Base-by-base conservation (phyloP, 1,284 basidiomycete genomes). In the Melampsora larici-populina region DNA sequence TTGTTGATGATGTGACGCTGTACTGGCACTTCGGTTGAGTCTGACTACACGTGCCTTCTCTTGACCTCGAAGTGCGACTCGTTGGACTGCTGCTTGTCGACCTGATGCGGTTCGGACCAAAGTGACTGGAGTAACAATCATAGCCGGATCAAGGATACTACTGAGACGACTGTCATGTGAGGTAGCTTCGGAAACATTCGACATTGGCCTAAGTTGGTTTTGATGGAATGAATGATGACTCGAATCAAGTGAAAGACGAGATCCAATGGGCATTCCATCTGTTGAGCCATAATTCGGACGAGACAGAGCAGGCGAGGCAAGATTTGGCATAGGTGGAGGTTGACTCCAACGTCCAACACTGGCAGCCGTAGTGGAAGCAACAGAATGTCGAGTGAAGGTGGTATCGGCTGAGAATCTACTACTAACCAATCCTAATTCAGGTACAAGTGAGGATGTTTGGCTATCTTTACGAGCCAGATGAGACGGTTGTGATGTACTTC, bases 41-140 rank as follows among this genome's bases (percentile, higher is more conserved):
- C 73, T 63, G 11, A 75, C 73, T 9, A 75, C 73, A 2, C 73
- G 48, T 4, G 73, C 73, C 40, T 68, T 75, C 65, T 75, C 73
- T 40, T 75, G 73, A 18, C 73, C 73, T 31, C 73, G 46, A 21
- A 75, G 51, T 29, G 73, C 73, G 2, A 75, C 73, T 65, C 73
- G n/a, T 58, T 75, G 73, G 3, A 75, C 73, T 7, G 73, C 73
- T 4, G 73, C 73, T 55, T 75, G 73, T 13, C 73, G 48, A 24
- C 73, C 73, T 17, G 73, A 75, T n/a, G 73, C 73, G 2, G 73
- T 75, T 40, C 73, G 46, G 18, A 75, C 73, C 3, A 75, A 46
- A 7, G 73, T 75, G 65, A 75, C 65, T 11, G 73, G 73, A 9
- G 73, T 75, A 17, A 75, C 73, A 15, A 75, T 75, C 73, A 75